Evolutionary conservation across 495 filamentous ascomycete species (phyloP).

Genomic region (Rusavskia elegans): DNA sequence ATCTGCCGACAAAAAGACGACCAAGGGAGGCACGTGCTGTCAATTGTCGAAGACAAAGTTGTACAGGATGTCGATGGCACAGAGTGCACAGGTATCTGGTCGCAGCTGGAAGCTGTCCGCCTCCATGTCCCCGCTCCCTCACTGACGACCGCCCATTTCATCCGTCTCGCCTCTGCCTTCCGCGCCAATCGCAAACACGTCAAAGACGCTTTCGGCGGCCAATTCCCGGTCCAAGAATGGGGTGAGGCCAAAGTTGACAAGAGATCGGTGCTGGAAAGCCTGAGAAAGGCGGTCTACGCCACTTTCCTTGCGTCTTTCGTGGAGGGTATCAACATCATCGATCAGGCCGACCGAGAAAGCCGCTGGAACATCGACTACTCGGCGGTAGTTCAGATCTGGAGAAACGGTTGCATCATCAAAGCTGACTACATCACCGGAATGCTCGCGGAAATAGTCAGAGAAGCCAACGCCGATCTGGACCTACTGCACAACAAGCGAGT

Average conservation of each 20-base stretch:
- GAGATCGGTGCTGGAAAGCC: slow-evolving; percentile 37
- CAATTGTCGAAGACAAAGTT: slow-evolving; percentile 56
- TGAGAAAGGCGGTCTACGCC: slow-evolving; percentile 45
- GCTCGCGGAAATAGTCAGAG: slow-evolving; percentile 26
- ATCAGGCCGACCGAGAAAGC: slow-evolving; percentile 40
- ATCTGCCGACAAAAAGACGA: slow-evolving; percentile 38
- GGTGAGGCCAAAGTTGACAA: slow-evolving; percentile 27
- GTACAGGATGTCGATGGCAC: slow-evolving; percentile 53
- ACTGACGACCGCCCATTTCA: slow-evolving; percentile 44
- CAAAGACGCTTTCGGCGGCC: slow-evolving; percentile 19
- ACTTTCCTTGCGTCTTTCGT: slow-evolving; percentile 47
- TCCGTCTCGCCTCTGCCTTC: slow-evolving; percentile 51
- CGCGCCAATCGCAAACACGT: slow-evolving; percentile 35
- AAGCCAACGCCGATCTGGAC: slow-evolving; percentile 12
- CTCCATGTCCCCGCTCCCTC: slow-evolving; percentile 52
- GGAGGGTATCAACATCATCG: slow-evolving; percentile 54
- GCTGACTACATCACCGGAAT: slow-evolving; percentile 49
- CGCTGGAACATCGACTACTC: slow-evolving; percentile 46
- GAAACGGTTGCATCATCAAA: slow-evolving; percentile 58
- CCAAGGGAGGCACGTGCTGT: slow-evolving; percentile 38
- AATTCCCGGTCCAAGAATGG: slow-evolving; percentile 26
- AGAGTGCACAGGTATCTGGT: slow-evolving; percentile 56
- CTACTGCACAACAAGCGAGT: slow-evolving; percentile 34
- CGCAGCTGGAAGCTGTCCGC: slow-evolving; percentile 31
- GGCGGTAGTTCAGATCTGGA: slow-evolving; percentile 52